Conservation (phyloP, 352 stramenopile genomes). For the Phytophthora nicotianae region DNA sequence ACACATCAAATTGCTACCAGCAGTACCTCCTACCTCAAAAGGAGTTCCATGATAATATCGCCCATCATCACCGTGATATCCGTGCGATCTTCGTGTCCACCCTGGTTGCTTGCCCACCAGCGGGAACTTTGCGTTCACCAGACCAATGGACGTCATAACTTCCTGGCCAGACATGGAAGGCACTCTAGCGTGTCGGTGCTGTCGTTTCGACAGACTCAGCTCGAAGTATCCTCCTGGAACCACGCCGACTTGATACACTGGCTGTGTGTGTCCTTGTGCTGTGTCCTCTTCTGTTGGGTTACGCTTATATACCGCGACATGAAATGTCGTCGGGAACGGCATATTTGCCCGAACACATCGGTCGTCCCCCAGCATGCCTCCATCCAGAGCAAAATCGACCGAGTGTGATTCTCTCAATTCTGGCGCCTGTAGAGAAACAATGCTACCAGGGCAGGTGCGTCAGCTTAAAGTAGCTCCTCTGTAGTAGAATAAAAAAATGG, state of each 20-base stretch:
- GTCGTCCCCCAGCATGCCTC: conserved; percentile 58
- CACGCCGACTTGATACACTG: conserved; percentile 56
- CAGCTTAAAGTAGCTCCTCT: not conserved
- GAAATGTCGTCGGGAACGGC: conserved; percentile 62
- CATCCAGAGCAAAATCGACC: conserved; percentile 62
- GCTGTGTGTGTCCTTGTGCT: conserved; percentile 11
- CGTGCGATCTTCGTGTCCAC: conserved; percentile 67
- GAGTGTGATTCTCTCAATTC: conserved; percentile 24
- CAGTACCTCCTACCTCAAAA: conserved; percentile 39
- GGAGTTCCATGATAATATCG: conserved; percentile 60
- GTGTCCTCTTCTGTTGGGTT: conserved; percentile 23
- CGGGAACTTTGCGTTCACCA: conserved; percentile 56
- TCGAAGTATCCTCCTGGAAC: conserved; percentile 78
- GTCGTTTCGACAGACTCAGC: conserved; percentile 52
- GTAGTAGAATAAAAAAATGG: not conserved
- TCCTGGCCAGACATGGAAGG: conserved; percentile 23
- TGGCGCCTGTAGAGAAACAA: conserved; percentile 39
- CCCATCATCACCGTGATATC: conserved; percentile 84
- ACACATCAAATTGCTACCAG: not conserved
- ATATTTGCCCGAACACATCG: conserved; percentile 72
- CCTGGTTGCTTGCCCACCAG: conserved; percentile 73
- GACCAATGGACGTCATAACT: conserved; percentile 67
- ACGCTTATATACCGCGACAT: conserved; percentile 59
- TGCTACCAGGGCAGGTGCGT: conserved; percentile 16
- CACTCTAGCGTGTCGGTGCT: conserved; percentile 22